phyloP scores from a whole-genome alignment of 148 eudicot species.

The Persicaria tinctoria region DNA sequence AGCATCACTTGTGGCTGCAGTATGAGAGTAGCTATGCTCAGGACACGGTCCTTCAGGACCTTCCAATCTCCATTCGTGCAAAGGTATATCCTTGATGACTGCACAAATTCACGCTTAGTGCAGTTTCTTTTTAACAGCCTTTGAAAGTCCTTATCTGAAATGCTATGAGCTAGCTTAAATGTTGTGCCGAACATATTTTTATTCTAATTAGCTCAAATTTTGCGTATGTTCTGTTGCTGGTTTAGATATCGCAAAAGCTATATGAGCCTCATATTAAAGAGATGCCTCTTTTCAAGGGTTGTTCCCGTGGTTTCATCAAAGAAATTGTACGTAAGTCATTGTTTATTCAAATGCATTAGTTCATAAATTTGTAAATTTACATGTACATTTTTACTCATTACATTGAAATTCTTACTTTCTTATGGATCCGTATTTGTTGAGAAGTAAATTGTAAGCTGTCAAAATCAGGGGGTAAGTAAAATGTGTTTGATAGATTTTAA shows the following conservation, averaged over 20 bases:
- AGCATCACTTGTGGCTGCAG: slow-evolving; percentile 55
- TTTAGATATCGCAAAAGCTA: slow-evolving; percentile 62
- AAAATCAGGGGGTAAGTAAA: too few relatives aligned
- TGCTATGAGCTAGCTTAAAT: not conserved
- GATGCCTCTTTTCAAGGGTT: slow-evolving; percentile 63
- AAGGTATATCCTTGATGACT: slow-evolving; percentile 30
- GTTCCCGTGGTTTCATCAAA: slow-evolving; percentile 72
- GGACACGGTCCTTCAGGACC: slow-evolving; percentile 47
- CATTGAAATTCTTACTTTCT: too few relatives aligned
- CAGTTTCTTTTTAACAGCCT: not conserved
- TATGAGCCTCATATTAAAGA: slow-evolving; percentile 50
- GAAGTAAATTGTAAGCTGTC: too few relatives aligned
- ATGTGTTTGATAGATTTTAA: not conserved
- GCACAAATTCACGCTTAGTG: not conserved
- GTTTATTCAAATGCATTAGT: not conserved
- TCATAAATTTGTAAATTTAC: not conserved
- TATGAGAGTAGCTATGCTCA: slow-evolving; percentile 69
- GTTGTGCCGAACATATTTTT: not conserved
- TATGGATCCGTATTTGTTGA: too few relatives aligned
- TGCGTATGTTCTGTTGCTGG: not conserved
- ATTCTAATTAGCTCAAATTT: not conserved
- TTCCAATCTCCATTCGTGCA: slow-evolving; percentile 67
- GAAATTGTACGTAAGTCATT: slow-evolving; percentile 56
- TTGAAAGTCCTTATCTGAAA: not conserved
- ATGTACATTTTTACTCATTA: too few relatives aligned